Conservation (phyloP, 345 rosid genomes). For the Eucalyptus rudis region DNA sequence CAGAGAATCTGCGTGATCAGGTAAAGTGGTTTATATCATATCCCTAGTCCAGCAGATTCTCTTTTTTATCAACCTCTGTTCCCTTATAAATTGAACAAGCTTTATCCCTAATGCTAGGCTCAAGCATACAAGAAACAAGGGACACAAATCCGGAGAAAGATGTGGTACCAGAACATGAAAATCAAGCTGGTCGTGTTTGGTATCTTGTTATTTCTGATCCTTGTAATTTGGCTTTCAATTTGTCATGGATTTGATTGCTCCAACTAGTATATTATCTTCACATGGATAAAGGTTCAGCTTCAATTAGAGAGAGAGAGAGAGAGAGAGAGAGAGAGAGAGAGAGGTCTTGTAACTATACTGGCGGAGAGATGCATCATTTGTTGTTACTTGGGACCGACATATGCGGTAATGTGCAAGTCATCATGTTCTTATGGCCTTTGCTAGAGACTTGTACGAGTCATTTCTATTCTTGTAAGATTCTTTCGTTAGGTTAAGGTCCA, state of each 20-base stretch:
- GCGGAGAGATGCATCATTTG: background rate
- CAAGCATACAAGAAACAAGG: conserved; percentile 59
- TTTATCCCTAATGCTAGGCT: conserved; percentile 22
- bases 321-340: background rate
- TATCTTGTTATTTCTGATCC: conserved; percentile 58
- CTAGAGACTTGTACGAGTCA: background rate
- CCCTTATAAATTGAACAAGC: background rate
- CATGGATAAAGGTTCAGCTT: background rate
- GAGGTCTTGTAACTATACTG: background rate
- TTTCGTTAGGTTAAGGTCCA: background rate
- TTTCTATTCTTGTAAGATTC: background rate
- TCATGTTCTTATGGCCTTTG: background rate
- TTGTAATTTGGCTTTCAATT: conserved; percentile 77
- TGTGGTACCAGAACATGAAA: conserved; percentile 99
- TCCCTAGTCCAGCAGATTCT: background rate
- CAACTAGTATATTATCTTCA: conserved; percentile 7
- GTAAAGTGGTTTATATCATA: conserved; percentile 7
- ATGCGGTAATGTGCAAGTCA: background rate
- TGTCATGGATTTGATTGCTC: conserved; percentile 83
- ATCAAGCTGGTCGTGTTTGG: conserved; percentile 80
- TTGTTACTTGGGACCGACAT: background rate
- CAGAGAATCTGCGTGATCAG: conserved; percentile 71
- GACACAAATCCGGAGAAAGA: conserved; percentile 55
- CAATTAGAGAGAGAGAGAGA: background rate
- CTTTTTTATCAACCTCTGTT: background rate